Evolutionary conservation across 73 alveolate species (phyloP).

Genomic region (Symbiodinium pilosum): DNA sequence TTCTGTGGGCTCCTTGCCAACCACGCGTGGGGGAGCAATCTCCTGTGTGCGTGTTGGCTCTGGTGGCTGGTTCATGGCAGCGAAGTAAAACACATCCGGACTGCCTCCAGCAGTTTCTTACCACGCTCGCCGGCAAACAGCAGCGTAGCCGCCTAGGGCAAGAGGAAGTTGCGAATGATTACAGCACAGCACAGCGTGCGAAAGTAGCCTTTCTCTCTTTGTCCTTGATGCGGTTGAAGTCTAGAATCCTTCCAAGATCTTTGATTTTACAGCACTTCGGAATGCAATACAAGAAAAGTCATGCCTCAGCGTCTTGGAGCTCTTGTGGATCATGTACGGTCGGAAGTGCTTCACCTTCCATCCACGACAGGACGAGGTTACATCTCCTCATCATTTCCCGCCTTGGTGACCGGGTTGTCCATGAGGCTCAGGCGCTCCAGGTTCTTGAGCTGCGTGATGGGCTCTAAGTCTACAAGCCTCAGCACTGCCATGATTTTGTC

Average conservation of each 20-base stretch:
- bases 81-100: not conserved
- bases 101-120: conserved; percentile 73
- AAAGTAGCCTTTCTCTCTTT: conserved; percentile 60
- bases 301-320: conserved; percentile 66
- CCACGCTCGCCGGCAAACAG: conserved; percentile 93
- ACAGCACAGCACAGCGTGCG: too few species aligned
- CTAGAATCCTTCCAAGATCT: conserved; percentile 29
- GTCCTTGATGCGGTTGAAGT: conserved; percentile 91
- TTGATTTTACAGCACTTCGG: not conserved
- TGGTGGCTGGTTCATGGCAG: not conserved
- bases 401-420: conserved; percentile 93
- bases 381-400: not conserved
- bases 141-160: conserved; percentile 46
- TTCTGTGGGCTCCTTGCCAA: conserved; percentile 91
- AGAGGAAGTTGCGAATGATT: too few species aligned
- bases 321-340: conserved; percentile 89
- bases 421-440: conserved; percentile 80
- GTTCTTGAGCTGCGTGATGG: conserved; percentile 47
- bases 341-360: conserved; percentile 80
- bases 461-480: conserved; percentile 72
- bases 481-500: not conserved
- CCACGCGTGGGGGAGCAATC: conserved; percentile 93
- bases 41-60: conserved; percentile 30
- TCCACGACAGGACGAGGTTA: not conserved
- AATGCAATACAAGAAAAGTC: not conserved